phyloP scores from a whole-genome alignment of 1,284 basidiomycete species.

The Phaffia rhodozyma region DNA sequence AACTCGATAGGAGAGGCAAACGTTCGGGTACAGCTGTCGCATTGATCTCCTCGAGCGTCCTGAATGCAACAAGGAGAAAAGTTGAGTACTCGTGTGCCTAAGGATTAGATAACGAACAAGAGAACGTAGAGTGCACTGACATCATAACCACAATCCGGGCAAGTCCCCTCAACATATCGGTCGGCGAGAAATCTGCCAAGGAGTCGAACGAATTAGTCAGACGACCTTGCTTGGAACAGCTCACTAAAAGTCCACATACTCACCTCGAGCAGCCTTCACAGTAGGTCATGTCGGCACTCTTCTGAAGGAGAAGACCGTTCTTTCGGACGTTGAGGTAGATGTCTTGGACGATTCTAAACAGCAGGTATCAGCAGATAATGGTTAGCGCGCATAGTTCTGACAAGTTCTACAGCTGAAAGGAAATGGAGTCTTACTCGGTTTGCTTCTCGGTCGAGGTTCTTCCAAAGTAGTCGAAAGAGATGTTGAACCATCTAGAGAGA shows the following conservation, averaged over 20 bases:
- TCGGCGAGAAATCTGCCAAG: constrained; percentile 71
- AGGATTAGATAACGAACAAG: neutral
- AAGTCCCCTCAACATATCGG: constrained; percentile 87
- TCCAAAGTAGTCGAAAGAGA: constrained; percentile 92
- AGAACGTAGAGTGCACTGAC: constrained; percentile 34
- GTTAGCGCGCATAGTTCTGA: neutral
- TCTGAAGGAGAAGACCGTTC: constrained; percentile 62
- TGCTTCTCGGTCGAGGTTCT: constrained; percentile 84
- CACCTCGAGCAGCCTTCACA: constrained; percentile 80
- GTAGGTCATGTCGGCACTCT: constrained; percentile 81
- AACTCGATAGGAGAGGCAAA: constrained; percentile 82
- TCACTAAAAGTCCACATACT: constrained; percentile 22
- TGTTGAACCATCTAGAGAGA: constrained; percentile 33
- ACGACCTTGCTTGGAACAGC: neutral
- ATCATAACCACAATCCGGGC: constrained; percentile 77
- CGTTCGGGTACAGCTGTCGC: constrained; percentile 85
- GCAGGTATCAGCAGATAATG: constrained; percentile 16
- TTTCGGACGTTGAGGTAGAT: constrained; percentile 73
- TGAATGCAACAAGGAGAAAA: constrained; percentile 28
- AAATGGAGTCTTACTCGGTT: constrained; percentile 52
- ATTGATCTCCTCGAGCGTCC: constrained; percentile 98
- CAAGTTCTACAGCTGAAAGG: neutral
- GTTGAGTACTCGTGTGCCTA: neutral
- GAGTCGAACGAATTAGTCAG: neutral
- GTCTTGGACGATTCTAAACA: constrained; percentile 66